Conservation (phyloP, 2,329 filamentous ascomycete genomes). For the Botrytis pseudocinerea region DNA sequence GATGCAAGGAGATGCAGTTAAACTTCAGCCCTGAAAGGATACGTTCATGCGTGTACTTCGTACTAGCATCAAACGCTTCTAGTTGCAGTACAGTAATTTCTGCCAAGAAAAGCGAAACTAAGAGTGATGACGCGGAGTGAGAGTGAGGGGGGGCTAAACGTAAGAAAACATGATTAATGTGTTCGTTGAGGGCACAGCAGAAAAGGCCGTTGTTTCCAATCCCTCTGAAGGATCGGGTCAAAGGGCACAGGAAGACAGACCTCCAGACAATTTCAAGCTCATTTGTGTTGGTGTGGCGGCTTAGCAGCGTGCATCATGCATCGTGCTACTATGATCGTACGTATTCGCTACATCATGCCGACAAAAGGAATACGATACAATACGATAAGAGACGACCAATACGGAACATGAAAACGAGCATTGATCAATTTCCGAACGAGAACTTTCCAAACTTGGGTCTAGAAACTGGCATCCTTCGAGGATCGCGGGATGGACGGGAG, state of each 20-base stretch:
- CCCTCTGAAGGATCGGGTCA: background rate
- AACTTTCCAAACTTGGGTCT: background rate
- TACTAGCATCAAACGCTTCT: background rate
- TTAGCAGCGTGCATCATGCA: background rate
- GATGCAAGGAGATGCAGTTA: background rate
- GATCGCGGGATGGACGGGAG: background rate
- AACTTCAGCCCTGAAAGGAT: conserved; percentile 2
- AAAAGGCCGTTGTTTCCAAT: background rate
- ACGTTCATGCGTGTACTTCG: background rate
- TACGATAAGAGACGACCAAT: background rate
- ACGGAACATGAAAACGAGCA: background rate
- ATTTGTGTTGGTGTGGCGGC: background rate
- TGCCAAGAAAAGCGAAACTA: background rate
- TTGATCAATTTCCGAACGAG: background rate
- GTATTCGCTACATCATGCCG: background rate
- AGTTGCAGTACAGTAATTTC: background rate
- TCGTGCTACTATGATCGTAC: background rate
- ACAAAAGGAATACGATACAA: background rate
- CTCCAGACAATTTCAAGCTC: background rate
- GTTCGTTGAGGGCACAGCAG: background rate
- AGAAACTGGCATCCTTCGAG: background rate
- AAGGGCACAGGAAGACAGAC: background rate
- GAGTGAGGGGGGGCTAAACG: background rate
- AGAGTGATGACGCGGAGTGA: background rate
- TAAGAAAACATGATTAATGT: background rate